Conservation (phyloP, 2,329 filamentous ascomycete species). For the Alternaria infectoria region DNA sequence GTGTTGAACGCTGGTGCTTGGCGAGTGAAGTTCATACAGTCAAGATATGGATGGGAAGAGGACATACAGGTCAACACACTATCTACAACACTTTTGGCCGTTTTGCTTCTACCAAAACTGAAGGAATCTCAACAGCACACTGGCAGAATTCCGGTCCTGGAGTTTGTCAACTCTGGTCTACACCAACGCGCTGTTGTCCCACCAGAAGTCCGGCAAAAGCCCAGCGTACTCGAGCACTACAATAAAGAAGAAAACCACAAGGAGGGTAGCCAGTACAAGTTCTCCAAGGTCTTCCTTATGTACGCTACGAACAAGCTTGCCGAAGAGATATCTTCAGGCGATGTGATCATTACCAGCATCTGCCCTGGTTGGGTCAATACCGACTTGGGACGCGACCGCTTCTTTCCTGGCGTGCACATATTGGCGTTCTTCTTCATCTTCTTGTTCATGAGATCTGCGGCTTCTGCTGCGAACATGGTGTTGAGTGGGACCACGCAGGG, state of each 20-base stretch:
- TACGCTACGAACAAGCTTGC: constrained; percentile 40
- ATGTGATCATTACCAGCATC: constrained; percentile 46
- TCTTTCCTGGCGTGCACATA: constrained; percentile 34
- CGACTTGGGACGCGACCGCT: constrained; percentile 40
- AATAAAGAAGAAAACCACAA: constrained; percentile 38
- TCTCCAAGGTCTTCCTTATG: constrained; percentile 47
- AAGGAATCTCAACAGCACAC: constrained; percentile 31
- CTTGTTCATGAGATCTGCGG: constrained; percentile 31
- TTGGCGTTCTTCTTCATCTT: constrained; percentile 29
- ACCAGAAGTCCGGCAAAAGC: constrained; percentile 22
- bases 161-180: constrained; percentile 44
- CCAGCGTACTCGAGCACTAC: constrained; percentile 39
- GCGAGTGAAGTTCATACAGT: constrained; percentile 27
- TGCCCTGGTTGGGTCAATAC: constrained; percentile 43
- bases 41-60: constrained; percentile 48
- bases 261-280: constrained; percentile 35
- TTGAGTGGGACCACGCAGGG: constrained; percentile 45
- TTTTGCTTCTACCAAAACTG: constrained; percentile 56
- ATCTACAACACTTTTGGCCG: constrained; percentile 61
- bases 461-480: constrained; percentile 39
- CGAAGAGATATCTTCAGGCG: constrained; percentile 28
- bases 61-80: constrained; percentile 65
- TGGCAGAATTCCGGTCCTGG: constrained; percentile 35
- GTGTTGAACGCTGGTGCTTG: constrained; percentile 51
- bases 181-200: constrained; percentile 35